These are phyloP conservation scores for Spathaspora sp. DNA, from an alignment of 1,139 yeast species.

Conservation along the genomic window DNA sequence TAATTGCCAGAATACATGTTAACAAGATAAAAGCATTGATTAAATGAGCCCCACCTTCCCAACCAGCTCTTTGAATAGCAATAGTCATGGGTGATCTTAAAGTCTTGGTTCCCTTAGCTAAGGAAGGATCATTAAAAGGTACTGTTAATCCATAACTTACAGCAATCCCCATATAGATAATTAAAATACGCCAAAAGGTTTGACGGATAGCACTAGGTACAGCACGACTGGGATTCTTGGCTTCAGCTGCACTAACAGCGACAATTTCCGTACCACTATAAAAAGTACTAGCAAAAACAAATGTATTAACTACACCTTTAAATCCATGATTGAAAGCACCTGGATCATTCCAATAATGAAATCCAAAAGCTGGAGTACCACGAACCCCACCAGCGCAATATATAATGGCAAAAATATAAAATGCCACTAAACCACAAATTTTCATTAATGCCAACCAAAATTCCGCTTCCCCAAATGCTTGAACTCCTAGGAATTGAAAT, in stretches of 20 bases:
- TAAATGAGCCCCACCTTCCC: constrained; percentile 49
- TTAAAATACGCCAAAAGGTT: constrained; percentile 51
- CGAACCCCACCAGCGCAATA: constrained; percentile 69
- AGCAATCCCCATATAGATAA: constrained; percentile 56
- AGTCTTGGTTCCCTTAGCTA: constrained; percentile 24
- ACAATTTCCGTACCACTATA: constrained; percentile 60
- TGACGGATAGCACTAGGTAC: constrained; percentile 61
- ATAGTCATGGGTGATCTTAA: constrained; percentile 46
- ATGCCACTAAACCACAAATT: constrained; percentile 54
- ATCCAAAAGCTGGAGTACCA: constrained; percentile 51
- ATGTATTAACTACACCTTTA: constrained; percentile 66
- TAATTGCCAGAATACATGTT: constrained; percentile 55
- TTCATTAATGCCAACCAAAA: constrained; percentile 62
- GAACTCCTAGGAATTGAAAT: constrained; percentile 58
- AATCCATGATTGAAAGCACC: constrained; percentile 55
- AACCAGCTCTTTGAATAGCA: constrained; percentile 47
- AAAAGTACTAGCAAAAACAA: constrained; percentile 66
- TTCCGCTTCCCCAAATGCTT: constrained; percentile 66
- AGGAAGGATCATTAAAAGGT: constrained; percentile 46
- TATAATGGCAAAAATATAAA: constrained; percentile 56
- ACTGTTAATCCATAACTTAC: constrained; percentile 55
- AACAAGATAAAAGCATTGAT: constrained; percentile 51
- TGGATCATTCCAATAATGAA: constrained; percentile 53
- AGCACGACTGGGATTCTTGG: constrained; percentile 54
- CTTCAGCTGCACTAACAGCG: constrained; percentile 57